phyloP scores from a whole-genome alignment of 228 moss, liverwort and hornwort genomes.

The Sphagnum fallax region DNA sequence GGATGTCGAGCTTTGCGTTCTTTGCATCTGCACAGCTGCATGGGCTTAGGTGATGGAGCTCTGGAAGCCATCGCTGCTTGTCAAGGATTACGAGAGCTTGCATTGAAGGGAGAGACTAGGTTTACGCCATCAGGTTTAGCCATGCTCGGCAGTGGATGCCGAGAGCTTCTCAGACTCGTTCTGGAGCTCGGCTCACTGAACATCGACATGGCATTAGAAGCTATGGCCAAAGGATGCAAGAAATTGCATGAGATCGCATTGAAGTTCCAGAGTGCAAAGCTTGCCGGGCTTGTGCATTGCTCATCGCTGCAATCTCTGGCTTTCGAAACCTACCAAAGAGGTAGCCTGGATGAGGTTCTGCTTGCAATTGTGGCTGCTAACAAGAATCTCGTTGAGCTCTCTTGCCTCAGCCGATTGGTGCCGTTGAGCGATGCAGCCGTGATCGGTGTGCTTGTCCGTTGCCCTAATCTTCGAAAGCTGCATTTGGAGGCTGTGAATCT shows the following conservation, averaged over 20 bases:
- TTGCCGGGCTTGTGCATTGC: slow-evolving; percentile 27
- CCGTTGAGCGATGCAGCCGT: slow-evolving; percentile 29
- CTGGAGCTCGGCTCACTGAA: slow-evolving; percentile 21
- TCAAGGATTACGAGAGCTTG: slow-evolving; percentile 17
- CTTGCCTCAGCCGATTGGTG: slow-evolving; percentile 10
- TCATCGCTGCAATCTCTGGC: slow-evolving; percentile 16
- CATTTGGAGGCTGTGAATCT: slow-evolving; percentile 22
- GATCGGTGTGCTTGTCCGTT: slow-evolving; percentile 21
- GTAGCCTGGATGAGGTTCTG: slow-evolving; percentile 17
- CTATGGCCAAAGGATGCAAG: slow-evolving; percentile 29
- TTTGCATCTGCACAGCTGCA: slow-evolving; percentile 24
- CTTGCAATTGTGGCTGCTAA: slow-evolving; percentile 28
- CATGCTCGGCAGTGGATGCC: slow-evolving; percentile 18
- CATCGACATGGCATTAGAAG: slow-evolving; percentile 23
- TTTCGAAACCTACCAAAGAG: slow-evolving; percentile 12
- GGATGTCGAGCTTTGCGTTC: slow-evolving; percentile 18
- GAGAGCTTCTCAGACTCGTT: slow-evolving; percentile 14
- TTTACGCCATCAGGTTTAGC: slow-evolving; percentile 29
- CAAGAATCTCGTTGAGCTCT: slow-evolving; percentile 27
- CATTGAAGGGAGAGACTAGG: slow-evolving; percentile 22
- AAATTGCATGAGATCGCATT: slow-evolving; percentile 21
- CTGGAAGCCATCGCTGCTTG: slow-evolving; percentile 25
- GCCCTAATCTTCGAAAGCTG: slow-evolving; percentile 26
- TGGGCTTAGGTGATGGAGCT: slow-evolving; percentile 18
- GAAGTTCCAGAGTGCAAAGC: slow-evolving; percentile 16